Evolutionary conservation across 108 stramenopile genomes (phyloP).

Genomic region (Pseudonitzschia multistriata): DNA sequence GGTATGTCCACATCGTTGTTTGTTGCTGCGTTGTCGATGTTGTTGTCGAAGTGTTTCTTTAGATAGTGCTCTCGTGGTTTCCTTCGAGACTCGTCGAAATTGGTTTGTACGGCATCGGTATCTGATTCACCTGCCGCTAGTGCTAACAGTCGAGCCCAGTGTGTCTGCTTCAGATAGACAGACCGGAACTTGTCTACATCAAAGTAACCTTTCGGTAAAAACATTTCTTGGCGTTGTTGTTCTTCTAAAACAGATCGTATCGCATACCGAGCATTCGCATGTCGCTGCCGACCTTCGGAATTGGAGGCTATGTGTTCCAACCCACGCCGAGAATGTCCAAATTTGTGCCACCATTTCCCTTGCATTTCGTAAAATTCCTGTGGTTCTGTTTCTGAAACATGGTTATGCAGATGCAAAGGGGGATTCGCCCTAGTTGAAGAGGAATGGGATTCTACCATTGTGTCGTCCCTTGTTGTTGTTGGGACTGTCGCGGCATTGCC

Average conservation of each 20-base stretch:
- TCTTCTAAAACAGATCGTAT: conserved; percentile 62
- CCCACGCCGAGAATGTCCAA: conserved; percentile 73
- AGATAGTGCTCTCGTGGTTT: conserved; percentile 67
- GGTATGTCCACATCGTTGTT: conserved; percentile 11
- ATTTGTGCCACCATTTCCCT: conserved; percentile 73
- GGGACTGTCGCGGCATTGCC: neutral
- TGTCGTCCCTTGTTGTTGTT: neutral
- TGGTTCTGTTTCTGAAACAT: neutral
- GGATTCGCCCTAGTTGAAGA: neutral
- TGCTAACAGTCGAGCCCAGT: conserved; percentile 68
- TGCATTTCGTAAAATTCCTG: conserved; percentile 14
- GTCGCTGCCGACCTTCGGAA: conserved; percentile 63
- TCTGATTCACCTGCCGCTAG: conserved; percentile 65
- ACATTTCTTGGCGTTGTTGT: conserved; percentile 52
- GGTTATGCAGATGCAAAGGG: neutral
- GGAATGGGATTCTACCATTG: neutral
- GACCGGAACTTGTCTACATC: conserved; percentile 59
- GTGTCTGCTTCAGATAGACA: conserved; percentile 58
- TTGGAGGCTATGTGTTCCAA: conserved; percentile 71
- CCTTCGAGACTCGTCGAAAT: conserved; percentile 54
- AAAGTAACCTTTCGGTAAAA: conserved; percentile 8
- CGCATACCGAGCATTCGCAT: conserved; percentile 49
- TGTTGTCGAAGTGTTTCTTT: conserved; percentile 38
- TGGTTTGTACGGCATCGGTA: conserved; percentile 59
- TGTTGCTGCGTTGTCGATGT: neutral